Evolutionary conservation across 106 monocot species (phyloP), one percentile per base, ranked within the genome.

Genomic region (Allium cepa): DNA sequence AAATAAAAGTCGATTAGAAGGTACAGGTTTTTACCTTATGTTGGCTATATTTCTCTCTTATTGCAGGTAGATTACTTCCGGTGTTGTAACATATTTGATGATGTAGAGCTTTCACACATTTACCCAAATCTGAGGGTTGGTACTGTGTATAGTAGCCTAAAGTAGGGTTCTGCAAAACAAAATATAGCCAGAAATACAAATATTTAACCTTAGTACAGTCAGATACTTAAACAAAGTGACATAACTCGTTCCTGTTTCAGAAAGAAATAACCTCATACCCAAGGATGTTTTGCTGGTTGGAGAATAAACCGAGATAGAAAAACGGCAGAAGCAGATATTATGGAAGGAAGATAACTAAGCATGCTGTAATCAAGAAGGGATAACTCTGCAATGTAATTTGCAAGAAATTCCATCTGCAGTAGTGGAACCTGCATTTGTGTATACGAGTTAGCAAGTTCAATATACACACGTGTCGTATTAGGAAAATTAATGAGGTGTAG

Each of bases 41-140:
- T 59, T 99, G 92, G 74, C 84, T 99, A 71, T 99, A 99, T 53
- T 99, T 99, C 64, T 99, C 89, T 62, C 87, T 84, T 46, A 92
- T 79, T 50, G 97, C 92, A 51, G 92, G 92, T 52, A 99, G 66
- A 70, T 66, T 82, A 63, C 63, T 92, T 66, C 74, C 75, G 16
- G 89, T 58, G 53, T 85, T 79, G 57, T 69, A 79, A 26, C 82
- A 77, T 59, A 81, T 77, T 28, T 92, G 81, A 18, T 70, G 84
- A 61, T 99, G 92, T 53, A 99, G 59, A 60, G 68, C 82, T 59
- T 87, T 93, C 47, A 85, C 90, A 60, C 97, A 99, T 28, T 85
- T 80, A 56, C 64, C 63, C n/a, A 99, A 63, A 16, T 93, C 82
- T 3, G 83, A 90, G 0, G 92, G 87, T 46, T 77, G 84, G 47